These are phyloP conservation scores for Strigomonas culicis DNA, from an alignment of 208 protist species.

Conservation along the genomic window DNA sequence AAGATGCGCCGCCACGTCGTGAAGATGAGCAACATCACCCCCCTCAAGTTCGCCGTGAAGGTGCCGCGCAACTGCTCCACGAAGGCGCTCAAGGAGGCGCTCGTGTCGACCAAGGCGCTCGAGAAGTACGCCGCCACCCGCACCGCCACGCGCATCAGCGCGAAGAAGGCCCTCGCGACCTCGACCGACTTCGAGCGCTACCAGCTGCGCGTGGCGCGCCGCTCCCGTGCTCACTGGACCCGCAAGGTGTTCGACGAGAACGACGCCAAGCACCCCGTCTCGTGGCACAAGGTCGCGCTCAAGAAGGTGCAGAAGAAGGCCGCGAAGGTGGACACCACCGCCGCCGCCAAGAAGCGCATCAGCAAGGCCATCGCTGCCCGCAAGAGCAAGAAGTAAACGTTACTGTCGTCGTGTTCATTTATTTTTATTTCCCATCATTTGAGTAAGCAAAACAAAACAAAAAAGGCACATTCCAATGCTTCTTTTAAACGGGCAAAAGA, in stretches of 20 bases:
- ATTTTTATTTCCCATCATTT: slow-evolving; percentile 10
- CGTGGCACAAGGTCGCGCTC: slow-evolving; percentile 86
- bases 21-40: slow-evolving; percentile 87
- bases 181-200: slow-evolving; percentile 92
- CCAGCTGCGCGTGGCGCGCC: slow-evolving; percentile 88
- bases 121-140: slow-evolving; percentile 87
- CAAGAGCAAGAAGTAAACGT: slow-evolving; percentile 21
- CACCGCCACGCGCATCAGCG: slow-evolving; percentile 64
- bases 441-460: slow-evolving; percentile 10
- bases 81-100: slow-evolving; percentile 72
- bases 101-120: slow-evolving; percentile 67
- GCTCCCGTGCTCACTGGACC: slow-evolving; percentile 87
- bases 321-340: slow-evolving; percentile 72
- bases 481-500: neutral
- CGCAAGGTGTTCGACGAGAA: slow-evolving; percentile 90
- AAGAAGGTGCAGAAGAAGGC: slow-evolving; percentile 86
- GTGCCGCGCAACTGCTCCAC: slow-evolving; percentile 66
- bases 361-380: slow-evolving; percentile 80
- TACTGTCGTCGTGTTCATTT: slow-evolving; percentile 5
- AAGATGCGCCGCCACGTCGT: slow-evolving; percentile 92
- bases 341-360: slow-evolving; percentile 82
- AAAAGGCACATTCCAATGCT: too few relatives aligned
- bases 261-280: slow-evolving; percentile 85
- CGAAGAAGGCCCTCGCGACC: slow-evolving; percentile 78
- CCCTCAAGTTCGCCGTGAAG: slow-evolving; percentile 66